These are phyloP conservation scores for Adenanthera pavonina DNA, from an alignment of 306 rosid species.

Conservation along the genomic window DNA sequence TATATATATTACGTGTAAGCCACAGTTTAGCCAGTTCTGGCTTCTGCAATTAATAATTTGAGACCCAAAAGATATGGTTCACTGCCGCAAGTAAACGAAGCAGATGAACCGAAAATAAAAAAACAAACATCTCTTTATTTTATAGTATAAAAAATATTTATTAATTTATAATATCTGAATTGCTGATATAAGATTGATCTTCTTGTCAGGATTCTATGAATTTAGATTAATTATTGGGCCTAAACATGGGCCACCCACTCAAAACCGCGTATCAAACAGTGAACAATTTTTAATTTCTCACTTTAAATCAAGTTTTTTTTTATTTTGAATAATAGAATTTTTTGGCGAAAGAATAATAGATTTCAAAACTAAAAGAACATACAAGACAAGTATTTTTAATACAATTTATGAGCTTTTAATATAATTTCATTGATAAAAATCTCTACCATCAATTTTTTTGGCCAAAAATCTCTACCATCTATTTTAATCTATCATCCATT, in stretches of 20 bases:
- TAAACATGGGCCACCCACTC: not conserved
- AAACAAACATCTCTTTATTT: not conserved
- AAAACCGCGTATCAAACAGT: constrained; percentile 1
- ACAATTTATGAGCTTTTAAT: too few species aligned
- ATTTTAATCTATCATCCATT: too few species aligned
- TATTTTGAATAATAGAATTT: too few species aligned
- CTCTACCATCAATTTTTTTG: too few species aligned
- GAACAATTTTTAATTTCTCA: not conserved
- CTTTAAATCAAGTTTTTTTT: not conserved
- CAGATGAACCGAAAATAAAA: not conserved
- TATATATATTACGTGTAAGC: not conserved
- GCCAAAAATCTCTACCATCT: too few species aligned
- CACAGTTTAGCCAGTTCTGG: not conserved
- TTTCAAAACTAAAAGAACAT: too few species aligned
- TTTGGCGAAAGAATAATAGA: too few species aligned
- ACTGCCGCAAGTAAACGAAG: not conserved
- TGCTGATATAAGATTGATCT: not conserved
- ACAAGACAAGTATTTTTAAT: too few species aligned
- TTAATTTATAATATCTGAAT: not conserved
- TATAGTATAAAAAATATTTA: not conserved
- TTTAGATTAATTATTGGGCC: not conserved
- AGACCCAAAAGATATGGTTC: not conserved
- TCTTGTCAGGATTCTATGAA: not conserved
- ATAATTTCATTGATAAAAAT: too few species aligned
- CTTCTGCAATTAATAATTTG: not conserved